Conservation (phyloP, 2,329 filamentous ascomycete genomes). For the Trichoderma guizhouense region DNA sequence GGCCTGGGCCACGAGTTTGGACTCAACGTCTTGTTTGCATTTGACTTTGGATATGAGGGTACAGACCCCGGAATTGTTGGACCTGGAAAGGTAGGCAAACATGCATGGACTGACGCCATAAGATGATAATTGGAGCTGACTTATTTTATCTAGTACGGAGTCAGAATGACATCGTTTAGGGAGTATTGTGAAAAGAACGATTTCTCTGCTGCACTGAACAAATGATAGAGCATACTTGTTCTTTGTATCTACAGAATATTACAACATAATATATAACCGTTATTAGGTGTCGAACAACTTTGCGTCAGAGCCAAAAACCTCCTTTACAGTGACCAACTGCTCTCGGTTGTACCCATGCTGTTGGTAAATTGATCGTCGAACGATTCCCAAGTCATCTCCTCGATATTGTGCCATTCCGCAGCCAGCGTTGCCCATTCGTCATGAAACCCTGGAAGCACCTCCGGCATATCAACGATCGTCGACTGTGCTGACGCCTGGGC, state of each 20-base stretch:
- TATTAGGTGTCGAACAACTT: not conserved
- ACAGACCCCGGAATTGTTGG: slow-evolving; percentile 19
- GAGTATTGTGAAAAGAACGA: not conserved
- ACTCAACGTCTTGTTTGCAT: slow-evolving; percentile 20
- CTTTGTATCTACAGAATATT: not conserved
- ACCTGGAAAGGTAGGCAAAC: slow-evolving; percentile 18
- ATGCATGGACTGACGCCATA: not conserved
- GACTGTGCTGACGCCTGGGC: not conserved
- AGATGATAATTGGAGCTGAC: not conserved
- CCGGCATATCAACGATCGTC: not conserved
- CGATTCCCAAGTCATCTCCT: not conserved
- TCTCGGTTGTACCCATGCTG: not conserved
- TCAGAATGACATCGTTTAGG: slow-evolving; percentile 5
- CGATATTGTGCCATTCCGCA: not conserved
- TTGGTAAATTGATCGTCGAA: not conserved
- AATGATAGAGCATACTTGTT: not conserved
- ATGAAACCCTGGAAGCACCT: not conserved
- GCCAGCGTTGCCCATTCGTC: not conserved
- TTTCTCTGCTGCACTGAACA: not conserved
- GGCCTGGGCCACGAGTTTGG: slow-evolving; percentile 21
- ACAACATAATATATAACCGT: not conserved
- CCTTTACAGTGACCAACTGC: not conserved
- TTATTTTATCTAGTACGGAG: not conserved
- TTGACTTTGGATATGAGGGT: slow-evolving; percentile 22
- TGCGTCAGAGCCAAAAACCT: not conserved